Conservation (phyloP, 2,329 filamentous ascomycete genomes). For the Thielaviopsis musarum region DNA sequence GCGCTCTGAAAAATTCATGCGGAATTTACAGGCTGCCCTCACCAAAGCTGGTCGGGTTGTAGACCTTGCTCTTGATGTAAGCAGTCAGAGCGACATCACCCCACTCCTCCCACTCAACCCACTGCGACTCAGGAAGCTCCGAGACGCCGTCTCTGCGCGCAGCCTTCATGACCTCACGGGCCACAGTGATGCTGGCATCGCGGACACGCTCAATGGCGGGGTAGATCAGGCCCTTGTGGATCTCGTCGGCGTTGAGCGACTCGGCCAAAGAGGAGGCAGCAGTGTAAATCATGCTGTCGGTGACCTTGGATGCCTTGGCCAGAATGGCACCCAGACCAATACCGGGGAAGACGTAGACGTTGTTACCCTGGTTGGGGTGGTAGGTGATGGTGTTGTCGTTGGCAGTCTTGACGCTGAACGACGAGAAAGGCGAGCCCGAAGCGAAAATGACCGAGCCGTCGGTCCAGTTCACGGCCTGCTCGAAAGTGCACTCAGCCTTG, state of each 20-base stretch:
- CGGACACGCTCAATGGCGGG: constrained; percentile 81
- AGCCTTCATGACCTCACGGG: constrained; percentile 82
- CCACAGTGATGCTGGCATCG: constrained; percentile 72
- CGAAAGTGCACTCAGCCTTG: constrained; percentile 91
- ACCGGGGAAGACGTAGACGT: constrained; percentile 89
- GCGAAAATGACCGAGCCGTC: constrained; percentile 87
- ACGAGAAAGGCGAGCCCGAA: constrained; percentile 80
- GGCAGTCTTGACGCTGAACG: constrained; percentile 45
- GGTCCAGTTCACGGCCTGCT: constrained; percentile 81
- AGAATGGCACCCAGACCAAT: constrained; percentile 88
- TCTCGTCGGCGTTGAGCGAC: constrained; percentile 65
- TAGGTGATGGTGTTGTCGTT: constrained; percentile 47
- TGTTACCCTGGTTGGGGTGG: constrained; percentile 71
- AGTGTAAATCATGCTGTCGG: constrained; percentile 93
- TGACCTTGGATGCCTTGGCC: constrained; percentile 70
- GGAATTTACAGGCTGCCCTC: constrained; percentile 20
- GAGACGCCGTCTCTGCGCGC: constrained; percentile 71
- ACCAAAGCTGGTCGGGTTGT: constrained; percentile 35
- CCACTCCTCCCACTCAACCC: constrained; percentile 59
- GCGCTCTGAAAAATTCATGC: background rate
- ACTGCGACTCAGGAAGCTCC: constrained; percentile 47
- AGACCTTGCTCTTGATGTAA: constrained; percentile 43
- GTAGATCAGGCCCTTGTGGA: constrained; percentile 74
- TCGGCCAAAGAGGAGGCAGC: constrained; percentile 68
- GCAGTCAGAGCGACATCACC: constrained; percentile 43